These are phyloP conservation scores for Biscogniauxia mediterranea DNA, from an alignment of 2,329 filamentous ascomycete species.

Conservation along the genomic window DNA sequence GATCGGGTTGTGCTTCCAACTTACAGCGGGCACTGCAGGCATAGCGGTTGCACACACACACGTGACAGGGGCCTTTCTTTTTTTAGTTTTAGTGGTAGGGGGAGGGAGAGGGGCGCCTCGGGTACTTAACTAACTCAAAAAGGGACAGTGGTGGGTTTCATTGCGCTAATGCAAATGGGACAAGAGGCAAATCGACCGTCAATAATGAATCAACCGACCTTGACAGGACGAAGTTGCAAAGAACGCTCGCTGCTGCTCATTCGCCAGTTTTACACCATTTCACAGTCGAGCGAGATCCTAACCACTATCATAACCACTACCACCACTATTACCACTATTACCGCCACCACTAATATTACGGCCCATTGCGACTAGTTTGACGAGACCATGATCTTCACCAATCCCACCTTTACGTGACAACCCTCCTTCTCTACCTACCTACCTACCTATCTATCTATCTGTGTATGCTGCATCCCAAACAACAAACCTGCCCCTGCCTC, in stretches of 20 bases:
- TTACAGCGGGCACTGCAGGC: not conserved
- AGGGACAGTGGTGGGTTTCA: conserved; percentile 8
- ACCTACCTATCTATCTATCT: not conserved
- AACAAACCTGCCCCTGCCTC: too few relatives aligned
- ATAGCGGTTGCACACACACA: not conserved
- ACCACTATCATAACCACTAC: not conserved
- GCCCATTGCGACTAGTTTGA: not conserved
- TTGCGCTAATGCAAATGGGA: conserved; percentile 10
- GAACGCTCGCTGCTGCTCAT: not conserved
- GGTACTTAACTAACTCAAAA: conserved; percentile 11
- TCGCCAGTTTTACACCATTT: not conserved
- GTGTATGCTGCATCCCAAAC: too few relatives aligned
- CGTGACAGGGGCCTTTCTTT: conserved; percentile 5
- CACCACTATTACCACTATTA: not conserved
- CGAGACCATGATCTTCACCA: not conserved
- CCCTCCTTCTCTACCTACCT: not conserved
- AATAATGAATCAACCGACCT: not conserved
- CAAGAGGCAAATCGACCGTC: not conserved
- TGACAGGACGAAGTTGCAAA: not conserved
- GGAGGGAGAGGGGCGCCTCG: not conserved
- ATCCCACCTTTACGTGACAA: not conserved
- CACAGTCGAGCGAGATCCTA: not conserved
- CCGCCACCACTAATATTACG: not conserved
- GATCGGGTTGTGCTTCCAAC: not conserved
- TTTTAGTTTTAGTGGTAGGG: too few relatives aligned